A percentile compares a stretch with the other conserved stretches of the same genome.
Evolutionary conservation across 202 grass and related monocot species (phyloP).

Genomic region (Setaria italica): DNA sequence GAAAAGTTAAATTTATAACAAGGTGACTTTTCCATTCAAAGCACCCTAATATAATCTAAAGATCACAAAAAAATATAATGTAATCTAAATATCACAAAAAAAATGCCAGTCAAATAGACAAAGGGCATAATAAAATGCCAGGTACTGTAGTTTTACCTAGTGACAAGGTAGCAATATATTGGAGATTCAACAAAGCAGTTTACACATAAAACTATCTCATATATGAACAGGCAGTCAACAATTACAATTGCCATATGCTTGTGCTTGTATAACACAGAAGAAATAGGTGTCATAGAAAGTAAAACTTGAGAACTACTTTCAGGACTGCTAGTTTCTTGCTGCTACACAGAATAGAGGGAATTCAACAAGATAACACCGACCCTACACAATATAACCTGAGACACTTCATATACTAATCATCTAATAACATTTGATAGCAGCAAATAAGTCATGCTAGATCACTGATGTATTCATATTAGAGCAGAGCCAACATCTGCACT

Average conservation of each 20-base stretch:
- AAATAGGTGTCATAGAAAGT: background rate
- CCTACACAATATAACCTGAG: background rate
- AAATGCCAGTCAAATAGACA: conserved; percentile 9
- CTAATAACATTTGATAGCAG: conserved; percentile 18
- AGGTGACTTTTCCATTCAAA: too few species aligned
- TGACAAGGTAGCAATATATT: conserved; percentile 35
- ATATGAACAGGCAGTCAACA: conserved; percentile 11
- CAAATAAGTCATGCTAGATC: background rate
- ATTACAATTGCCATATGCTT: conserved; percentile 17
- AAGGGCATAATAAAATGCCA: conserved; percentile 13
- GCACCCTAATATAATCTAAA: too few species aligned
- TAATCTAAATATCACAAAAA: too few species aligned
- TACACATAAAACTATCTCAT: conserved; percentile 20
- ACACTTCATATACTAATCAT: conserved; percentile 4
- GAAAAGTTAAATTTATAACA: too few species aligned
- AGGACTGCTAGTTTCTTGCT: background rate
- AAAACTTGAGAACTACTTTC: conserved; percentile 27
- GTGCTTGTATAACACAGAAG: background rate
- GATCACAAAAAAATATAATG: too few species aligned
- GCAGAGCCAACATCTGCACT: too few species aligned
- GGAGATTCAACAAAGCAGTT: conserved; percentile 13
- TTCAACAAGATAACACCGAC: conserved; percentile 16
- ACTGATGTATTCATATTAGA: conserved; percentile 13
- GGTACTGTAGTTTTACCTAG: conserved; percentile 1
- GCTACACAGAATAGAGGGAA: background rate